Evolutionary conservation across 73 alveolate species (phyloP).

Genomic region (Paramecium sonneborni): DNA sequence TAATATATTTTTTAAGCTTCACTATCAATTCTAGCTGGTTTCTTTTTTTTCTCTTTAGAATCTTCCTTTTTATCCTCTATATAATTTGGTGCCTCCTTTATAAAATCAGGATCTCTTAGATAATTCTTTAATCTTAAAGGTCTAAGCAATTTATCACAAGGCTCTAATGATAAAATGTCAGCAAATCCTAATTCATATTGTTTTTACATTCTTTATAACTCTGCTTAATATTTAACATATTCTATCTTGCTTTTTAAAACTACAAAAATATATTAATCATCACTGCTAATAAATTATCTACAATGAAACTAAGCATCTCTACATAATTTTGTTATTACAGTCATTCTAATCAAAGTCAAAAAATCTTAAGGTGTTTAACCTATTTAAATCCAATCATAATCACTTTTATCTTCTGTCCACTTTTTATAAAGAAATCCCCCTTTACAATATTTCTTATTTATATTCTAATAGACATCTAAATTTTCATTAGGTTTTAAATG

Average conservation of each 20-base stretch:
- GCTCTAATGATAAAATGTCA: conserved; percentile 60
- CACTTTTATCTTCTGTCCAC: conserved; percentile 37
- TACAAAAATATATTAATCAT: conserved; percentile 60
- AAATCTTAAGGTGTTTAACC: conserved; percentile 53
- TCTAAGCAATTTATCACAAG: conserved; percentile 64
- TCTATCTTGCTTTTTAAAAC: conserved; percentile 33
- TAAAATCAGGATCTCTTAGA: conserved; percentile 44
- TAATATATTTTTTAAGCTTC: conserved; percentile 49
- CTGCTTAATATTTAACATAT: conserved; percentile 42
- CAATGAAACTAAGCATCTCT: conserved; percentile 49
- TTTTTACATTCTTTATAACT: neutral
- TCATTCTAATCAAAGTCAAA: conserved; percentile 56
- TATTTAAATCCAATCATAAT: conserved; percentile 35
- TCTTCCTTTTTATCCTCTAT: neutral
- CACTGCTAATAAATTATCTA: conserved; percentile 44
- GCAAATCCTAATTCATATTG: conserved; percentile 66
- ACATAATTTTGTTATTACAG: conserved; percentile 47
- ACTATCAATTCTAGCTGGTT: conserved; percentile 41
- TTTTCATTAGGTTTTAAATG: neutral
- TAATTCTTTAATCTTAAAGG: conserved; percentile 56
- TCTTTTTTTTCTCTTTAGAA: neutral
- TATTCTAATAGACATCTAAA: neutral
- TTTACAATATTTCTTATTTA: neutral
- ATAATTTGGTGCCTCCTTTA: neutral
- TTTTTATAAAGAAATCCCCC: conserved; percentile 28